A percentile compares a stretch with the other conserved stretches of the same genome.
Evolutionary conservation across 1,284 basidiomycete genomes (phyloP).

Genomic region (Marasmius oreades): DNA sequence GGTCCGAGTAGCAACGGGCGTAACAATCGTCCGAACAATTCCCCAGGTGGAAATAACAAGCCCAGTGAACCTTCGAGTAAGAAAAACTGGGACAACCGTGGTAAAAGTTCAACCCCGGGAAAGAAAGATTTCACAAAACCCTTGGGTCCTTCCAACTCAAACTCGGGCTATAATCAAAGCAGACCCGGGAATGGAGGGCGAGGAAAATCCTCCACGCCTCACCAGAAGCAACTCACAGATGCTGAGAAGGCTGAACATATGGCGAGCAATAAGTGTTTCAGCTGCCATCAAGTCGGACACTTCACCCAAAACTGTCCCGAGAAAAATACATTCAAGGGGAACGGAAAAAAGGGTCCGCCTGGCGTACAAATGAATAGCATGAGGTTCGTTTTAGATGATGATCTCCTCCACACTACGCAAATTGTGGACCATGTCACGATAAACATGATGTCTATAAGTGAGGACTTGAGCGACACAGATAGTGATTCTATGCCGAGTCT

Average conservation of each 20-base stretch:
- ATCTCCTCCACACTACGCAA: not conserved
- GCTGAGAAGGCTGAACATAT: not conserved
- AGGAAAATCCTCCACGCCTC: not conserved
- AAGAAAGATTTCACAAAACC: too few species aligned
- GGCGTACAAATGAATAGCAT: not conserved
- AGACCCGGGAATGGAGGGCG: not conserved
- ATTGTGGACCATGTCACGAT: not conserved
- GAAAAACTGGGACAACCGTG: too few species aligned
- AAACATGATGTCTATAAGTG: too few species aligned
- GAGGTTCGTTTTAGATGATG: not conserved
- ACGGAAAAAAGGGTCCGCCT: constrained; percentile 2
- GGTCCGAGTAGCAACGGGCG: too few species aligned
- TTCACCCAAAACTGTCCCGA: constrained; percentile 7
- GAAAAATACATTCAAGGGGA: constrained; percentile 1
- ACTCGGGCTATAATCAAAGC: too few species aligned
- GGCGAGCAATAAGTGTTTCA: constrained; percentile 1
- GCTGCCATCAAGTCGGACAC: constrained; percentile 1
- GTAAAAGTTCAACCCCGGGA: too few species aligned
- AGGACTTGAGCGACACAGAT: too few species aligned
- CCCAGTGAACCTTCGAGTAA: too few species aligned
- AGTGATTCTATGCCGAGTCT: too few species aligned
- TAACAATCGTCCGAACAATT: too few species aligned
- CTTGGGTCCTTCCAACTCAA: too few species aligned
- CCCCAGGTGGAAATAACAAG: too few species aligned
- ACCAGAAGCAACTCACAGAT: not conserved